Evolutionary conservation across 345 rosid species (phyloP), one percentile per base, ranked within the genome.

Genomic region (Raphanus sativus): DNA sequence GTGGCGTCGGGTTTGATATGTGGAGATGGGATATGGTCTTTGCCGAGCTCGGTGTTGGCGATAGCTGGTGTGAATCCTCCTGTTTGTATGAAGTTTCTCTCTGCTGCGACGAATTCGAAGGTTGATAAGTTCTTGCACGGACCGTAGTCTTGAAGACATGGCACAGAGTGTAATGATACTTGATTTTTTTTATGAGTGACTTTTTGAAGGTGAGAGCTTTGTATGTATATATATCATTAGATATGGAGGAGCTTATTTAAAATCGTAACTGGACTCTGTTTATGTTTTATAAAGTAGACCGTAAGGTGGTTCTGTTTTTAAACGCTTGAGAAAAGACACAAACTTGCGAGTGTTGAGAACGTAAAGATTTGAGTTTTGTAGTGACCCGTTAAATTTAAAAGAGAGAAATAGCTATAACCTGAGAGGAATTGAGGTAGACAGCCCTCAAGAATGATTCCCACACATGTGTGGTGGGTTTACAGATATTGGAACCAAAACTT

Each of bases 1-100:
- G 96, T 92, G 10, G 97, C 96, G 40, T 92, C 94, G 0, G 96
- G 97, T 52, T 74, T 92, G 83, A 90, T 92, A 55, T 90, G 97
- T 12, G 96, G 97, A 15, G 94, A 90, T n/a, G 88, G 87, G 9
- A 84, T 90, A 61, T 90, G 97, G 97, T 84, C 89, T 34, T 74
- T 93, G 83, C 94, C 94, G 0, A 83, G 83, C 77, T 85, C 97
- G 1, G 84, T 93, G 77, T 83, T 93, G 0, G 89, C 94, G 42
- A 84, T 89, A n/a, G 86, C 82, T 0, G 83, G 90, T 2, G 76
- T 88, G 2, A 74, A 81, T 4, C 93, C 98, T 5, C 98, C 98
- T 25, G 83, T 93, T 45, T 93, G 94, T 85, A 93, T 90, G 97
- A 88, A 89, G 83, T 90, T 93, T 77, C 78, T 92, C 40, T 88